Evolutionary conservation across 129 eudicot genomes (phyloP), one percentile per base, ranked within the genome.

Genomic region (Pittosporum tobira): DNA sequence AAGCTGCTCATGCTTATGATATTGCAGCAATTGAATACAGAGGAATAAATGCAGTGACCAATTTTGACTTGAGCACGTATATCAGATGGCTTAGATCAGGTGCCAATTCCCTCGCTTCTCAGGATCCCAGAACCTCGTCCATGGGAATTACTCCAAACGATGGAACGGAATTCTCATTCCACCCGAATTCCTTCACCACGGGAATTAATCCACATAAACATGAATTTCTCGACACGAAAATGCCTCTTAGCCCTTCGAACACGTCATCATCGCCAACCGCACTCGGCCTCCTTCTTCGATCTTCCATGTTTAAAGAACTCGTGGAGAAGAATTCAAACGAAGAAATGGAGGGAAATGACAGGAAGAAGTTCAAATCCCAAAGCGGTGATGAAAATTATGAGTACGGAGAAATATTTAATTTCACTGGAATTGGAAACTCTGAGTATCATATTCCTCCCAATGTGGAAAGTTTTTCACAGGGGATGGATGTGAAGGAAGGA

Each of bases 1-100:
- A 85, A 63, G 89, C 95, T 9, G 95, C 85, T 56, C 81, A 74
- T 36, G 95, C 95, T 16, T 85, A 76, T 24, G 95, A 85, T 63
- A 85, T 79, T 64, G 87, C 87, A 64, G 95, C 89, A 48, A 81
- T 79, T 22, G 87, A 85, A 55, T 82, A 76, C 60, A 73, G 89
- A 76, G 89, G 89, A 62, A 79, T 74, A 26, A 85, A 81, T 29
- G 86, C 86, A 38, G 85, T 81, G 18, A 85, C 89, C 27, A 85
- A 85, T 61, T 81, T 81, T 23, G 89, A 85, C 65, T 49, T 79
- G 63, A 85, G 77, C 75, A 81, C 85, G 38, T 81, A 85, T 66
- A 81, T 85, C 24, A 73, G 85, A 73, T 85, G 85, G 88, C 58
- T 78, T 21, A 75, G 76, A 65, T 63, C 83, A 0, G 81, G 71